phyloP scores from a whole-genome alignment of 169 alveolate species.

The Eimeria falciformis region DNA sequence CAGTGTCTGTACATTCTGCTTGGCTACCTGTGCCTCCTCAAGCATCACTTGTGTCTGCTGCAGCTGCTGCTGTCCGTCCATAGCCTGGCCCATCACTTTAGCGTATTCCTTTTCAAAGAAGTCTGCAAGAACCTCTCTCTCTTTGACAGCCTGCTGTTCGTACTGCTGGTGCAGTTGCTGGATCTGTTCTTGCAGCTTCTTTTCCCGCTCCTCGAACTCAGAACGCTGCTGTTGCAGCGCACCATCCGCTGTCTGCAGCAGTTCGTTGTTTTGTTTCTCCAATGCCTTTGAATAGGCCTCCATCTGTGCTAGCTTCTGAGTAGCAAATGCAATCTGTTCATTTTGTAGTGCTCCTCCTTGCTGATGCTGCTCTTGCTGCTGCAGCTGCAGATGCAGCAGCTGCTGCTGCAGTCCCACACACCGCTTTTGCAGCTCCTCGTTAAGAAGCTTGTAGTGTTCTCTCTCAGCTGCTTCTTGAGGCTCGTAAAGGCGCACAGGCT shows the following conservation, averaged over 20 bases:
- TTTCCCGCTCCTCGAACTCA: neutral
- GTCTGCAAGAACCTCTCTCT: neutral
- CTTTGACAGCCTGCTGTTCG: conserved; percentile 11
- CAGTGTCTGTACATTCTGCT: conserved; percentile 12
- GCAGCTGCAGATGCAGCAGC: conserved; percentile 38
- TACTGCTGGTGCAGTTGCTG: conserved; percentile 38
- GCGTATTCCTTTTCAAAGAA: conserved; percentile 7
- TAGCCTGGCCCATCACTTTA: conserved; percentile 34
- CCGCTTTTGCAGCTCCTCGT: conserved; percentile 55
- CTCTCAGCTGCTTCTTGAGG: conserved; percentile 59
- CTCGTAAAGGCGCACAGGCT: neutral
- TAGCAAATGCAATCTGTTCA: conserved; percentile 4
- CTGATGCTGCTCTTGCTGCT: conserved; percentile 53
- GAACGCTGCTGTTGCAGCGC: conserved; percentile 39
- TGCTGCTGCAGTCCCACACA: conserved; percentile 53
- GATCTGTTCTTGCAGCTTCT: neutral
- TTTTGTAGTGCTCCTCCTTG: conserved; percentile 18
- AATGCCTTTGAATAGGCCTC: conserved; percentile 19
- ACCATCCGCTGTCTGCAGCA: conserved; percentile 39
- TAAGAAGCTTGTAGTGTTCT: conserved; percentile 40
- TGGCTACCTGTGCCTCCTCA: conserved; percentile 4
- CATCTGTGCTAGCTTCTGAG: neutral
- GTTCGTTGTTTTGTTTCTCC: conserved; percentile 49
- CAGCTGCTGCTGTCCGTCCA: conserved; percentile 49
- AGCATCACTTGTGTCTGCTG: conserved; percentile 1